Percentiles rank a stretch among this genome's conserved stretches.
Evolutionary conservation across 2,329 filamentous ascomycete species (phyloP).

Genomic region (Trichoderma sp.): DNA sequence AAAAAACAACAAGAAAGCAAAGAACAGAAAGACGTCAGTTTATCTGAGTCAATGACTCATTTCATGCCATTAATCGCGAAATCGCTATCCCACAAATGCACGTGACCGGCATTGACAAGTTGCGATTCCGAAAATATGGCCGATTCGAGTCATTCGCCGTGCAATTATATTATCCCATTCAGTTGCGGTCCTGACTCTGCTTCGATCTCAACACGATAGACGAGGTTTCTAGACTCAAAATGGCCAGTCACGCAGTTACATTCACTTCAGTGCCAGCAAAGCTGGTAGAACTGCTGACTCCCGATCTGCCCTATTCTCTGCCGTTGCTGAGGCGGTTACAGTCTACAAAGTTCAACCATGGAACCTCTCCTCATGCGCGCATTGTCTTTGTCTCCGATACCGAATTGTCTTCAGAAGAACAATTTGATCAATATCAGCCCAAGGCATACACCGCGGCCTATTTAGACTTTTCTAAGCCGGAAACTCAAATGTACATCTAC

Average conservation of each 20-base stretch:
- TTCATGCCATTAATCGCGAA: background rate
- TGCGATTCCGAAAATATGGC: background rate
- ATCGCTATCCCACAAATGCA: background rate
- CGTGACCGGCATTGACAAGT: background rate
- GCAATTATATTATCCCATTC: background rate
- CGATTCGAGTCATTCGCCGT: background rate
- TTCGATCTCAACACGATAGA: background rate
- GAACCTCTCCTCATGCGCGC: conserved; percentile 43
- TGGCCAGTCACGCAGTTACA: conserved; percentile 20
- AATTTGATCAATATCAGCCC: background rate
- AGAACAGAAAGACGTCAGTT: background rate
- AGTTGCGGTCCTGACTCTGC: background rate
- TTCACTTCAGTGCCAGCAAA: conserved; percentile 32
- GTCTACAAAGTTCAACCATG: conserved; percentile 46
- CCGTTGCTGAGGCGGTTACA: conserved; percentile 63
- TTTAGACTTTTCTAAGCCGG: conserved; percentile 59
- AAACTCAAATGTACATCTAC: conserved; percentile 66
- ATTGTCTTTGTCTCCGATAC: conserved; percentile 39
- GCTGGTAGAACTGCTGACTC: conserved; percentile 48
- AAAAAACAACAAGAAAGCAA: background rate
- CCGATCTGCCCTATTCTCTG: conserved; percentile 57
- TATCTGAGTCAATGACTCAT: background rate
- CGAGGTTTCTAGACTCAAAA: background rate
- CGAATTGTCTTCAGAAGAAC: background rate
- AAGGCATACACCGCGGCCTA: conserved; percentile 55